Evolutionary conservation across 2,329 filamentous ascomycete genomes (phyloP).

Genomic region (Chalaropsis ovoidea): DNA sequence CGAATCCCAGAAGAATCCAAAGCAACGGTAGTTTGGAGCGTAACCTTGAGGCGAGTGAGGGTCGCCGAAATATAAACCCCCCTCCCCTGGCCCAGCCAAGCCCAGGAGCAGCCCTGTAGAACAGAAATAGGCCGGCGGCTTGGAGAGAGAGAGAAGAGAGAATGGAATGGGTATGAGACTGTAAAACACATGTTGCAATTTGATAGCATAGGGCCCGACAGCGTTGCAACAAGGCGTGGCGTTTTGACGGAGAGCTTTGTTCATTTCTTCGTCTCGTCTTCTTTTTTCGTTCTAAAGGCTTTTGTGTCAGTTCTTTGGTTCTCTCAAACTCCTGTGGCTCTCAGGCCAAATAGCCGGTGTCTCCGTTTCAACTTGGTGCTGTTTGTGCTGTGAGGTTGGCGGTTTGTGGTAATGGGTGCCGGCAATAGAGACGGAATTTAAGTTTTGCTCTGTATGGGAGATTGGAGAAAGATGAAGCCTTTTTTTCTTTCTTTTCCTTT

Average conservation of each 20-base stretch:
- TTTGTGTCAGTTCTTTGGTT: not conserved
- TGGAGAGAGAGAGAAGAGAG: not conserved
- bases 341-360: not conserved
- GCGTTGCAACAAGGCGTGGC: conserved; percentile 4
- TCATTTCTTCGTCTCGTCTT: not conserved
- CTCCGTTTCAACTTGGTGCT: not conserved
- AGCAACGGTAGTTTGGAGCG: not conserved
- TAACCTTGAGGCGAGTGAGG: not conserved
- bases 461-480: not conserved
- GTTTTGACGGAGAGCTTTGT: not conserved
- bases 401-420: not conserved
- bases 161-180: not conserved
- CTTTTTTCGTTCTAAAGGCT: not conserved
- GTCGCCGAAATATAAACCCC: not conserved
- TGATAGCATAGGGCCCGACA: not conserved
- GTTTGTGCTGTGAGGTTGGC: not conserved
- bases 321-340: not conserved
- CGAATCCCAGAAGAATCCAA: conserved; percentile 16
- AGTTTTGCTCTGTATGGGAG: not conserved
- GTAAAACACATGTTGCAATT: not conserved
- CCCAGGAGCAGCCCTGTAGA: conserved; percentile 3
- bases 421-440: not conserved
- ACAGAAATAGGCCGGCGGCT: not conserved
- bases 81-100: not conserved
- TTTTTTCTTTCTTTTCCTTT: too few species aligned